Percentiles rank a stretch among this genome's conserved stretches.
Conservation (phyloP, 306 rosid species). For the Hippophae tibetana region DNA sequence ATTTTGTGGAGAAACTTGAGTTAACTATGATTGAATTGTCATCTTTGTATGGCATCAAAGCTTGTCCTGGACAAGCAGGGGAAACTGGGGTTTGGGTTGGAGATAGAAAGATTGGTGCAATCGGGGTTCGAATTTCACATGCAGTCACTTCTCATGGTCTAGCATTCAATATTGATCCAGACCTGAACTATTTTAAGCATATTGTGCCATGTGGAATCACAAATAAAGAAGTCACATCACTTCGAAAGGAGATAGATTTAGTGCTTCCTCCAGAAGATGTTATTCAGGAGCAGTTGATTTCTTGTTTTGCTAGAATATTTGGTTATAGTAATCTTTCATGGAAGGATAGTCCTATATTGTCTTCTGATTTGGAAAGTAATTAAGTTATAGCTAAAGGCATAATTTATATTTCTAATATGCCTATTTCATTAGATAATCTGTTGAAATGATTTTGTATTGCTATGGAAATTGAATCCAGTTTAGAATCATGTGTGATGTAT, state of each 20-base stretch:
- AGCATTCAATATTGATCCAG: constrained; percentile 86
- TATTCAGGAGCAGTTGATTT: constrained; percentile 58
- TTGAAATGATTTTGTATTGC: not conserved
- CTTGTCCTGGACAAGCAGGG: constrained; percentile 45
- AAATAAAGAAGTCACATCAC: constrained; percentile 72
- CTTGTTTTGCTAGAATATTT: constrained; percentile 63
- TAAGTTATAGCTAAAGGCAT: constrained; percentile 17
- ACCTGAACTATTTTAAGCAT: constrained; percentile 62
- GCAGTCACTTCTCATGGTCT: constrained; percentile 83
- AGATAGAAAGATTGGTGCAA: constrained; percentile 83
- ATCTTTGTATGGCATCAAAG: constrained; percentile 57
- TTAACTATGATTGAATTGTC: constrained; percentile 66
- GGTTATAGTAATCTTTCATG: constrained; percentile 46
- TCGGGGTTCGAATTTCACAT: constrained; percentile 66
- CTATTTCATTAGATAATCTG: not conserved
- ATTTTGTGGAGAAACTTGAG: constrained; percentile 74
- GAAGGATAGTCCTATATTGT: constrained; percentile 38
- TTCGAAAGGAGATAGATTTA: constrained; percentile 50
- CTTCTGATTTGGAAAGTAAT: constrained; percentile 24
- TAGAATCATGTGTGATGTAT: constrained; percentile 1
- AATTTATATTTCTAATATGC: not conserved
- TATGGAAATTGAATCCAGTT: constrained; percentile 3
- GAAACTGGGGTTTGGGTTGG: constrained; percentile 91
- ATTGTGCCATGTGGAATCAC: constrained; percentile 87
- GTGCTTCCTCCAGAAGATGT: constrained; percentile 53